A percentile compares a stretch with the other conserved stretches of the same genome.
Conservation (phyloP, 2,329 filamentous ascomycete genomes). For the Sporothrix brasiliensis region DNA sequence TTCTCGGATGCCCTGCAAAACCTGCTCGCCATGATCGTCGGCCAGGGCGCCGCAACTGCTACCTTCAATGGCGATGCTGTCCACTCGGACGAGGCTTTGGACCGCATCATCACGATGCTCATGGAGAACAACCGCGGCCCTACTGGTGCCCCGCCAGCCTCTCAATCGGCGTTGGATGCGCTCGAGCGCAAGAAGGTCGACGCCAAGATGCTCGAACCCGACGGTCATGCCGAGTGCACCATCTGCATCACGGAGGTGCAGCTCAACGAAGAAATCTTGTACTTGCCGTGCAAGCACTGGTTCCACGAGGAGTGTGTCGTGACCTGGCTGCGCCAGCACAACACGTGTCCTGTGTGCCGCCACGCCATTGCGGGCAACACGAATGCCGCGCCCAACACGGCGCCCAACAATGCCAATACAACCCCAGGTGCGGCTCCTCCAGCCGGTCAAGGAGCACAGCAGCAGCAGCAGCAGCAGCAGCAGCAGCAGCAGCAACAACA, state of each 20-base stretch:
- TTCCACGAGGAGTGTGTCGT: constrained; percentile 84
- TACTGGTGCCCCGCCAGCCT: constrained; percentile 80
- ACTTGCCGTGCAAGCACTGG: constrained; percentile 89
- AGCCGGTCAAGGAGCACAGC: not conserved
- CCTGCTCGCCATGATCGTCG: constrained; percentile 58
- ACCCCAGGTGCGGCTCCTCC: not conserved
- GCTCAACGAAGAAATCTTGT: constrained; percentile 71
- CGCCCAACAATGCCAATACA: not conserved
- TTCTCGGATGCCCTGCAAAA: constrained; percentile 52
- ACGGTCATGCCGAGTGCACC: constrained; percentile 79
- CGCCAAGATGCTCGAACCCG: constrained; percentile 65
- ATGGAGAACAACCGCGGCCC: constrained; percentile 81
- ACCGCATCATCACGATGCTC: constrained; percentile 81
- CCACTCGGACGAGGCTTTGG: constrained; percentile 86
- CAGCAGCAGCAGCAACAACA: constrained; percentile 25
- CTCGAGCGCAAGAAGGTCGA: constrained; percentile 73
- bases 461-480: constrained; percentile 20
- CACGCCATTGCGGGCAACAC: constrained; percentile 54
- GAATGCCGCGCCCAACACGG: not conserved
- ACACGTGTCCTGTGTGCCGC: constrained; percentile 86
- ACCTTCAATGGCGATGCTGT: constrained; percentile 74
- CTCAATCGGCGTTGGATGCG: constrained; percentile 70
- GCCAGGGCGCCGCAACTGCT: constrained; percentile 49
- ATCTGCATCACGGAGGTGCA: constrained; percentile 91
- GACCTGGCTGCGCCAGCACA: constrained; percentile 85